phyloP scores from a whole-genome alignment of 805 yeast species.

The Candida multigemmis region DNA sequence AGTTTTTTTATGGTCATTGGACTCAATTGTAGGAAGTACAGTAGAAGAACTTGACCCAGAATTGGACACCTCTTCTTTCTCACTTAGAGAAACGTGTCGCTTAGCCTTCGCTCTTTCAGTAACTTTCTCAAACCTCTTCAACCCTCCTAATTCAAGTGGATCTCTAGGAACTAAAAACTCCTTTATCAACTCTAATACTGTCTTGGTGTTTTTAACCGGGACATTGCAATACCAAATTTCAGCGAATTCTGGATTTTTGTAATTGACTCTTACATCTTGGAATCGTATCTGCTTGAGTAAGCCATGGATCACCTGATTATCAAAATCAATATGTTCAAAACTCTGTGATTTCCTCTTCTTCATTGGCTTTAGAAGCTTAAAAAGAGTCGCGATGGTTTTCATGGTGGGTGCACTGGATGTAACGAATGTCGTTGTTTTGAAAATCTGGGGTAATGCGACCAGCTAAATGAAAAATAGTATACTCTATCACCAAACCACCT shows the following conservation, averaged over 20 bases:
- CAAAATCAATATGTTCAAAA: slow-evolving; percentile 32
- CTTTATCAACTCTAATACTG: slow-evolving; percentile 15
- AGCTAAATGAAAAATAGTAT: too few relatives aligned
- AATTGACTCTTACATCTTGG: slow-evolving; percentile 8
- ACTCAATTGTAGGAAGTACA: slow-evolving; percentile 4
- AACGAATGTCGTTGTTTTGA: too few relatives aligned
- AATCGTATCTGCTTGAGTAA: slow-evolving; percentile 37
- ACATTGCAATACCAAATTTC: slow-evolving; percentile 43
- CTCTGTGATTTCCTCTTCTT: slow-evolving; percentile 2
- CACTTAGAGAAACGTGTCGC: slow-evolving; percentile 22
- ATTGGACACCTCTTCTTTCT: slow-evolving; percentile 11
- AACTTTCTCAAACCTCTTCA: slow-evolving; percentile 47
- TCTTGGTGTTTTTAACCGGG: slow-evolving; percentile 22
- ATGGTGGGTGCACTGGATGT: too few relatives aligned
- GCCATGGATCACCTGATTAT: slow-evolving; percentile 34
- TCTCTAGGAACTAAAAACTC: slow-evolving; percentile 19
- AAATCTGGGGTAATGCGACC: slow-evolving; percentile 2
- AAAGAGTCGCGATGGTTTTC: too few relatives aligned
- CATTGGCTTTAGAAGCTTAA: too few relatives aligned
- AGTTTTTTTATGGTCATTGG: slow-evolving; percentile 6
- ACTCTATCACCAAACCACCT: too few relatives aligned
- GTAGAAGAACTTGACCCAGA: too few relatives aligned
- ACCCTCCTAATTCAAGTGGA: slow-evolving; percentile 21
- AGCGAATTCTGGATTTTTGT: slow-evolving; percentile 16
- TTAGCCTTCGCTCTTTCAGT: slow-evolving; percentile 33